These are phyloP conservation scores for Colletotrichum trifolii DNA, from an alignment of 2,329 filamentous ascomycete species.

Conservation along the genomic window DNA sequence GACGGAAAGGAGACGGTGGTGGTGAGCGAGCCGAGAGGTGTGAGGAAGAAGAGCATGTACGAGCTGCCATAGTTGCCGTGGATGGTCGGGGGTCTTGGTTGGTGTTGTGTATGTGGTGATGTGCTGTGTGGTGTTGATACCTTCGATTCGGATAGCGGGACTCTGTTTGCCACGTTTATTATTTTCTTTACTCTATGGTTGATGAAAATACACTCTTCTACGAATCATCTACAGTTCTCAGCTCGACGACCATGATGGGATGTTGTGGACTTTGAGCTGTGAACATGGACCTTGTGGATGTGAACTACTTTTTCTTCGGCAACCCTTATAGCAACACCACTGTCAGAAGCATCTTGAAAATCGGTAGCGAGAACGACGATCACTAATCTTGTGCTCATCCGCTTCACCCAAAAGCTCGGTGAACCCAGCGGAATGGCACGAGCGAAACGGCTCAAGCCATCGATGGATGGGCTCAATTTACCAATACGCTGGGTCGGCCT, in stretches of 20 bases:
- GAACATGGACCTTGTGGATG: neutral
- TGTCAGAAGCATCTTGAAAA: too few relatives aligned
- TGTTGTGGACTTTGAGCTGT: neutral
- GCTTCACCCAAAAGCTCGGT: too few relatives aligned
- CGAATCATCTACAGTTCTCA: neutral
- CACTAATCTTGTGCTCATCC: too few relatives aligned
- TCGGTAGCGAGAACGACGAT: too few relatives aligned
- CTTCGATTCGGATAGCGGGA: constrained; percentile 24
- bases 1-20: constrained; percentile 29
- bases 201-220: constrained; percentile 25
- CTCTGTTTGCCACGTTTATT: neutral
- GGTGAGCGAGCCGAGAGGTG: constrained; percentile 3
- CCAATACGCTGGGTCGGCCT: too few relatives aligned
- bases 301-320: neutral
- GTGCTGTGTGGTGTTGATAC: constrained; percentile 10
- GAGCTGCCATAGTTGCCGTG: constrained; percentile 21
- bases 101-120: neutral
- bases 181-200: constrained; percentile 8
- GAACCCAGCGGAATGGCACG: too few relatives aligned
- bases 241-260: neutral
- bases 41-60: constrained; percentile 29
- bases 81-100: neutral
- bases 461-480: too few relatives aligned
- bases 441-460: too few relatives aligned
- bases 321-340: too few relatives aligned